Conservation (phyloP, 23 red algal genomes). For the Gracilaria gracilis region DNA sequence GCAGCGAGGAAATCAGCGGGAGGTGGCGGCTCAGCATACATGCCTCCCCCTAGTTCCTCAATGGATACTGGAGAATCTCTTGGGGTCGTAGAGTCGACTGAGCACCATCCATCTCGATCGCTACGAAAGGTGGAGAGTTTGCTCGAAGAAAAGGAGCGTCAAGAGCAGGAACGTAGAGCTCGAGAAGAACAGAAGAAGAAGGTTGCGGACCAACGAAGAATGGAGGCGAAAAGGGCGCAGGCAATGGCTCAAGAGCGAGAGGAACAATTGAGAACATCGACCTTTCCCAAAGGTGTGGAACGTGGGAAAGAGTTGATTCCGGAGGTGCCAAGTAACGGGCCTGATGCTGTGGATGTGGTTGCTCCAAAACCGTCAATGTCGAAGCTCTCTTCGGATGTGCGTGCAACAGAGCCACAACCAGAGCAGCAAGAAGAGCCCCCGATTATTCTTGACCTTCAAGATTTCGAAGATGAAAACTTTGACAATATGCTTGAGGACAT, state of each 20-base stretch:
- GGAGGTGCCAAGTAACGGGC: neutral
- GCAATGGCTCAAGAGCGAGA: neutral
- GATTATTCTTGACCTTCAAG: neutral
- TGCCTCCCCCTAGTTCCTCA: neutral
- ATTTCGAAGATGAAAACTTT: slow-evolving; percentile 2
- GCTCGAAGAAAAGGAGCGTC: slow-evolving; percentile 23
- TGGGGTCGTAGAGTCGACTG: neutral
- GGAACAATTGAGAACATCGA: neutral
- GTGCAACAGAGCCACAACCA: too few relatives aligned
- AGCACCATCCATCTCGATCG: slow-evolving; percentile 4
- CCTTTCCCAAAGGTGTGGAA: neutral
- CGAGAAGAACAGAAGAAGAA: slow-evolving; percentile 20
- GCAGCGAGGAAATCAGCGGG: slow-evolving; percentile 18
- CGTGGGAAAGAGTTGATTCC: neutral
- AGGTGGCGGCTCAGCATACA: neutral
- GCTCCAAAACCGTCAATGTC: neutral
- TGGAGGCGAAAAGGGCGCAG: neutral
- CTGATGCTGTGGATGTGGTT: neutral
- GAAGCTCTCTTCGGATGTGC: neutral
- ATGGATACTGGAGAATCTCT: neutral
- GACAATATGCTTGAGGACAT: slow-evolving; percentile 16
- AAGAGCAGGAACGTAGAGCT: slow-evolving; percentile 23
- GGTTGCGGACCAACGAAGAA: neutral
- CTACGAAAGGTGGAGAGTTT: slow-evolving; percentile 21
- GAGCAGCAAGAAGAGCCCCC: neutral